Evolutionary conservation across 73 alveolate species (phyloP).

Genomic region (Symbiodinium natans): DNA sequence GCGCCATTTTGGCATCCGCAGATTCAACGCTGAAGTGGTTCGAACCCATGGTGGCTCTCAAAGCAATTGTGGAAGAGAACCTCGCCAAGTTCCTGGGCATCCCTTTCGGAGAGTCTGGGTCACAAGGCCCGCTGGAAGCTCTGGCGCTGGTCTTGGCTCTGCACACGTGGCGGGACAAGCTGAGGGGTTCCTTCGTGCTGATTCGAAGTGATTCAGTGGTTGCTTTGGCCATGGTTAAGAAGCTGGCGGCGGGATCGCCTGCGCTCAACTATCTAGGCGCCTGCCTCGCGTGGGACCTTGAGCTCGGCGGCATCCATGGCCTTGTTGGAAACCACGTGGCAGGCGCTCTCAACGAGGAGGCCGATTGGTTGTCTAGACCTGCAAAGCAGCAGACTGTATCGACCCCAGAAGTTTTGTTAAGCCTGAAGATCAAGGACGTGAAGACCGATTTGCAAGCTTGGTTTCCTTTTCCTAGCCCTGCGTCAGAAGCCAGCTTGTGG

Average conservation of each 20-base stretch:
- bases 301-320: background rate
- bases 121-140: background rate
- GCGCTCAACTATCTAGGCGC: constrained; percentile 5
- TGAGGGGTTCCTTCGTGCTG: background rate
- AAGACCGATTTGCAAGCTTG: background rate
- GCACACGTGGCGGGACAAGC: background rate
- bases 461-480: too few species aligned
- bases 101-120: background rate
- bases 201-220: background rate
- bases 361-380: background rate
- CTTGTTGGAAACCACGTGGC: constrained; percentile 6
- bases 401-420: background rate
- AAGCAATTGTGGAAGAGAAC: background rate
- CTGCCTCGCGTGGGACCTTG: background rate
- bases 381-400: background rate
- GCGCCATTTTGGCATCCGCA: background rate
- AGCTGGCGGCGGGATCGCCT: background rate
- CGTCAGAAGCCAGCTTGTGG: too few species aligned
- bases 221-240: background rate
- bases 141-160: background rate
- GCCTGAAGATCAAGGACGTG: background rate
- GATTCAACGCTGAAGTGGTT: background rate
- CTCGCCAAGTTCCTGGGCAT: background rate
- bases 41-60: background rate
- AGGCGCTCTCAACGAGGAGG: background rate